These are phyloP conservation scores for Sphaerobolus stellatus DNA, from an alignment of 1,284 basidiomycete species.

Conservation along the genomic window DNA sequence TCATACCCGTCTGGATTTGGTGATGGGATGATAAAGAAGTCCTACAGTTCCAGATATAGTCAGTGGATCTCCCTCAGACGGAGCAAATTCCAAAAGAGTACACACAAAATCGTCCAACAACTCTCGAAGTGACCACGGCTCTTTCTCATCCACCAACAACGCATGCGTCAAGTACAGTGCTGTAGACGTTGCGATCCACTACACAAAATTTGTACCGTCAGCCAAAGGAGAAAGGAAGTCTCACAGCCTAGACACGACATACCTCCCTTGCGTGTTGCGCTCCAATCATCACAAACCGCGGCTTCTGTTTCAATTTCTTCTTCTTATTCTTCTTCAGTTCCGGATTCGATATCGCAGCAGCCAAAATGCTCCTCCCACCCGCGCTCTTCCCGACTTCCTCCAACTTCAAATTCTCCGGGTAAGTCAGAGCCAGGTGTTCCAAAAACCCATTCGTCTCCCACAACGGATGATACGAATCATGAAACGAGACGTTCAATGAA, in stretches of 20 bases:
- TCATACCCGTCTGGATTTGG: constrained; percentile 86
- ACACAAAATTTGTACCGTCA: neutral
- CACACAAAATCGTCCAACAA: constrained; percentile 59
- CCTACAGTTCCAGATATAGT: constrained; percentile 35
- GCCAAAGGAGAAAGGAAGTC: neutral
- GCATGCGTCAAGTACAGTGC: constrained; percentile 74
- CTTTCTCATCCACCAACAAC: constrained; percentile 52
- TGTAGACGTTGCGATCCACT: constrained; percentile 82
- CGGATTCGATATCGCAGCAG: constrained; percentile 42
- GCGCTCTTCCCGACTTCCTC: constrained; percentile 51
- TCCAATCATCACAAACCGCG: constrained; percentile 68
- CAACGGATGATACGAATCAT: constrained; percentile 52
- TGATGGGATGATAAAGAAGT: constrained; percentile 75
- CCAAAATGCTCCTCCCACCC: constrained; percentile 55
- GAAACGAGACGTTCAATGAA: constrained; percentile 41
- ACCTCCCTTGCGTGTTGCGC: constrained; percentile 83
- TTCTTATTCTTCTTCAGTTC: constrained; percentile 14
- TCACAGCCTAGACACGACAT: constrained; percentile 19
- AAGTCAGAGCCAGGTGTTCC: constrained; percentile 39
- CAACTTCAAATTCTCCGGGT: constrained; percentile 44
- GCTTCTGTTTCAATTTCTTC: constrained; percentile 34
- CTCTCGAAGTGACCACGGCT: constrained; percentile 43
- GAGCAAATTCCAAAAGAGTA: constrained; percentile 4
- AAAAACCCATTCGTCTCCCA: constrained; percentile 54
- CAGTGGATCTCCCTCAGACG: neutral